These are phyloP conservation scores for Pseudogymnoascus pannorum DNA, from an alignment of 2,329 filamentous ascomycete species.

Conservation along the genomic window DNA sequence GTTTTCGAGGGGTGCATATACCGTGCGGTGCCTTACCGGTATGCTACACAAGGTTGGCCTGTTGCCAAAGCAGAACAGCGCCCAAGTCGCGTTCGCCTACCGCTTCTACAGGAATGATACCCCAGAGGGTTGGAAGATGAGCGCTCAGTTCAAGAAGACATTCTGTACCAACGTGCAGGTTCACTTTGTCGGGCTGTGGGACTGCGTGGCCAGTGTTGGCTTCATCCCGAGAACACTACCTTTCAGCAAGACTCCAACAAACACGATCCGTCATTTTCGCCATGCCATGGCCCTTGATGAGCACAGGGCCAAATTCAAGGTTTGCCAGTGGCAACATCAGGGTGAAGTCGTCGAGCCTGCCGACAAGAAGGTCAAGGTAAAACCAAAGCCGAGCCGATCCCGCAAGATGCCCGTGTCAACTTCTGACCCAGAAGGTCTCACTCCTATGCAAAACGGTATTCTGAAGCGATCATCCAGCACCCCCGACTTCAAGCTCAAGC, in stretches of 20 bases:
- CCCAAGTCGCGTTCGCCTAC: constrained; percentile 37
- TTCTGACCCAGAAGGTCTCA: constrained; percentile 8
- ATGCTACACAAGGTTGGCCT: constrained; percentile 38
- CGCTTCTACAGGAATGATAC: constrained; percentile 37
- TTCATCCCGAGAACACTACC: constrained; percentile 34
- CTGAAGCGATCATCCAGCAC: constrained; percentile 7
- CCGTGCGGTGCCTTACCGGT: constrained; percentile 40
- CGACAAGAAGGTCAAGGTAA: constrained; percentile 7
- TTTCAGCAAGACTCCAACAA: constrained; percentile 32
- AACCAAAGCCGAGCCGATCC: background rate
- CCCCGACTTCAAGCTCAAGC: constrained; percentile 4
- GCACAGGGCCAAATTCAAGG: constrained; percentile 37
- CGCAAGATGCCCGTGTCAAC: constrained; percentile 11
- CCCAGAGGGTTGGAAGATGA: constrained; percentile 33
- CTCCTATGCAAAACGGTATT: background rate
- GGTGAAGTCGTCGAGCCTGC: constrained; percentile 17
- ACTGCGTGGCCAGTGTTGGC: constrained; percentile 36
- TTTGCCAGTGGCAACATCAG: constrained; percentile 31
- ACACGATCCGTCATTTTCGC: constrained; percentile 32
- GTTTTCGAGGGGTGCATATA: constrained; percentile 44
- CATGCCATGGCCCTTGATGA: constrained; percentile 40
- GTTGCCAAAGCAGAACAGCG: constrained; percentile 57
- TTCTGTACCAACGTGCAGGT: constrained; percentile 37
- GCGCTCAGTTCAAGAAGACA: constrained; percentile 36
- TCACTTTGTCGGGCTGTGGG: constrained; percentile 38